These are phyloP conservation scores for Nevesoporus exiguus DNA, from an alignment of 768 basidiomycete species.

Conservation along the genomic window DNA sequence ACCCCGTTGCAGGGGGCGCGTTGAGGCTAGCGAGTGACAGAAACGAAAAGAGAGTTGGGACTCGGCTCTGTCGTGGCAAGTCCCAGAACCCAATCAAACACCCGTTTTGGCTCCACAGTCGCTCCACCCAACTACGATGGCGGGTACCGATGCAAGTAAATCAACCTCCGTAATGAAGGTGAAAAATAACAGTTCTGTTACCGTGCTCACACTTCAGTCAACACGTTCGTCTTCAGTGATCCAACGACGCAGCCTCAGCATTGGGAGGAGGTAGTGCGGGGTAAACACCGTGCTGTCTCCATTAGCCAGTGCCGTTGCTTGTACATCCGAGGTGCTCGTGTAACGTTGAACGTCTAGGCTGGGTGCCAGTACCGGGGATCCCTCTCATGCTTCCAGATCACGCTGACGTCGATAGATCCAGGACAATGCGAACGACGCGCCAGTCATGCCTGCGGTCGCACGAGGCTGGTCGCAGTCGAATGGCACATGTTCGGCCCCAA, in stretches of 20 bases:
- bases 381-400: background rate
- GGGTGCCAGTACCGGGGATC: background rate
- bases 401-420: conserved; percentile 58
- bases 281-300: no score
- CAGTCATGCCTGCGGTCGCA: background rate
- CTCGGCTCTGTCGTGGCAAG: conserved; percentile 9
- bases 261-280: no score
- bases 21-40: background rate
- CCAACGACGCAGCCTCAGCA: no score
- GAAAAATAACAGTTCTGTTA: no score
- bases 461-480: background rate
- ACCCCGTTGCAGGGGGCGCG: background rate
- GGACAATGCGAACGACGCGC: conserved; percentile 59
- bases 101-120: no score
- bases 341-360: background rate
- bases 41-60: conserved; percentile 3
- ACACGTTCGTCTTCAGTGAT: no score
- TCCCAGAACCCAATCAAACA: conserved; percentile 25
- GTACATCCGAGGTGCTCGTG: no score
- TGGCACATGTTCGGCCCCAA: no score
- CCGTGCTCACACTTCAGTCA: no score
- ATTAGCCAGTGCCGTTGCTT: no score
- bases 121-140: background rate
- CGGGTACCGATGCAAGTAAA: no score
- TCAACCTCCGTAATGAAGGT: no score